phyloP scores from a whole-genome alignment of 352 stramenopile genomes.

The Phytopythium chamaehyphon region DNA sequence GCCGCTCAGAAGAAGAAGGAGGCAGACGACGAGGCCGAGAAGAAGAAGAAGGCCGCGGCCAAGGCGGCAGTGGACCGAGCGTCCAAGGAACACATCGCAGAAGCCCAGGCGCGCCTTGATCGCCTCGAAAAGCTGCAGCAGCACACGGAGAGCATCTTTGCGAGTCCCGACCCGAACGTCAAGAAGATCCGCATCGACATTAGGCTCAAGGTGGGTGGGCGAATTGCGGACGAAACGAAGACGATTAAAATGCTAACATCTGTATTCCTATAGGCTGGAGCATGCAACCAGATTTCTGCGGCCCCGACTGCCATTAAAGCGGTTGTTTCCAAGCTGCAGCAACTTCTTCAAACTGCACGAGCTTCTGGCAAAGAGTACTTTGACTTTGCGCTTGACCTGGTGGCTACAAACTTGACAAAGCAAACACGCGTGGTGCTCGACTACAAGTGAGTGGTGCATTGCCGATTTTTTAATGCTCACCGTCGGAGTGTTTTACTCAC shows the following conservation, averaged over 20 bases:
- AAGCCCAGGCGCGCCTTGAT: slow-evolving; percentile 40
- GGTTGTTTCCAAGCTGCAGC: slow-evolving; percentile 68
- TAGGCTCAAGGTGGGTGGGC: slow-evolving; percentile 38
- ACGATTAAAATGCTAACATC: no score
- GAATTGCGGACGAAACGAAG: not conserved
- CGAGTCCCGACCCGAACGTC: slow-evolving; percentile 35
- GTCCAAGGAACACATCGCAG: slow-evolving; percentile 37
- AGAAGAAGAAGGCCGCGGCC: slow-evolving; percentile 30
- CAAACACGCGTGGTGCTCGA: slow-evolving; percentile 61
- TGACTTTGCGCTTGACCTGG: slow-evolving; percentile 66
- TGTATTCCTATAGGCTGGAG: slow-evolving; percentile 67
- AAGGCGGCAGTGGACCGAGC: slow-evolving; percentile 27
- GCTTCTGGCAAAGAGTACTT: slow-evolving; percentile 53
- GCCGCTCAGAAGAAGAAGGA: slow-evolving; percentile 24
- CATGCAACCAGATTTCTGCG: slow-evolving; percentile 79
- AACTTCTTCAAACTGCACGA: slow-evolving; percentile 50
- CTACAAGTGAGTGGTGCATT: slow-evolving; percentile 50
- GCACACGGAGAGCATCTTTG: slow-evolving; percentile 41
- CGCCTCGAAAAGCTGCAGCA: slow-evolving; percentile 49
- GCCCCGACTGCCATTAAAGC: slow-evolving; percentile 55
- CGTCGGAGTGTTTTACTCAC: no score
- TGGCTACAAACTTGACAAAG: slow-evolving; percentile 66
- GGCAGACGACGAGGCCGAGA: slow-evolving; percentile 22
- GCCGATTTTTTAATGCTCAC: not conserved
- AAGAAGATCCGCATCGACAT: slow-evolving; percentile 75